Percentiles rank a stretch among this genome's conserved stretches.
These are phyloP conservation scores for Wickerhamiella nectarea DNA, from an alignment of 805 yeast species.

Conservation along the genomic window DNA sequence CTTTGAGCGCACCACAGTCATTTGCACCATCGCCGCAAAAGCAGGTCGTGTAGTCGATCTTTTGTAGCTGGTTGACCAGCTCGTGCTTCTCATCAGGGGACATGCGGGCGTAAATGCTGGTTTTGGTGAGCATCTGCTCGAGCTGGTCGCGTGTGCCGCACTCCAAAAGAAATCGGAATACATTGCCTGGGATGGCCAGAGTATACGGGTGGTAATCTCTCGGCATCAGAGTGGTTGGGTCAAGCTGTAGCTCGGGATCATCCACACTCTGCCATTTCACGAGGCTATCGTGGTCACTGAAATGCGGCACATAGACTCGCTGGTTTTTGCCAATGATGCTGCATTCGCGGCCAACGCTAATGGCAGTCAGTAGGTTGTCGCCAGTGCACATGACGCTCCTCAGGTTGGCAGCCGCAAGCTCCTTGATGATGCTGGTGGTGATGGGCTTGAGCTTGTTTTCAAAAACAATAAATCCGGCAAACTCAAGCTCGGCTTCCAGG, in stretches of 20 bases:
- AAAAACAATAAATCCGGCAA: conserved; percentile 80
- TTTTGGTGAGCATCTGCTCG: conserved; percentile 51
- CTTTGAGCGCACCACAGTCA: conserved; percentile 96
- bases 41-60: conserved; percentile 80
- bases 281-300: conserved; percentile 32
- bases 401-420: conserved; percentile 52
- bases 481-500: conserved; percentile 55
- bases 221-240: conserved; percentile 48
- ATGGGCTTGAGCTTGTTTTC: conserved; percentile 76
- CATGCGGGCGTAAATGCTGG: conserved; percentile 87
- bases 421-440: conserved; percentile 46
- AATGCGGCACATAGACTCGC: conserved; percentile 49
- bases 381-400: conserved; percentile 96
- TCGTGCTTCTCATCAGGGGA: conserved; percentile 98
- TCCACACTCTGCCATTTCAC: conserved; percentile 32
- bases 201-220: conserved; percentile 31
- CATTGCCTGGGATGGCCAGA: conserved; percentile 85
- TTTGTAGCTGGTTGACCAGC: conserved; percentile 73
- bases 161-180: conserved; percentile 62
- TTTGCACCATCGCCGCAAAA: conserved; percentile 99
- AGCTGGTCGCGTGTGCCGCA: conserved; percentile 31
- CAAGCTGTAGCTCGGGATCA: conserved; percentile 37
- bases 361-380: conserved; percentile 86
- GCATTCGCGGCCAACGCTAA: conserved; percentile 83
- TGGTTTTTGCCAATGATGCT: conserved; percentile 39